phyloP scores from a whole-genome alignment of 2,329 filamentous ascomycete genomes.

The Sclerotinia subarctica region DNA sequence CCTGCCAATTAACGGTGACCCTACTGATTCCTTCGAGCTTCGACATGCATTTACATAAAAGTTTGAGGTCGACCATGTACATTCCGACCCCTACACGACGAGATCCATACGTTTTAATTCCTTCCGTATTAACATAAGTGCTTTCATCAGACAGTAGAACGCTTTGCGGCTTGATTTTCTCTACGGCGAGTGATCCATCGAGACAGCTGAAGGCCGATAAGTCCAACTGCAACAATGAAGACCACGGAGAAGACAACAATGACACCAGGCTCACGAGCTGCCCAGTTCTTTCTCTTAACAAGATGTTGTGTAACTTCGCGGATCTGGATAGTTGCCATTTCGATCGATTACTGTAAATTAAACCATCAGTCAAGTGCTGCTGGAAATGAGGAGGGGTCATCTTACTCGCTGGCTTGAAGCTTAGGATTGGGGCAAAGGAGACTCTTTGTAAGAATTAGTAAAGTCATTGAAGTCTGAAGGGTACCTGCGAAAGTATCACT shows the following conservation, averaged over 20 bases:
- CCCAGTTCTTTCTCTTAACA: constrained; percentile 56
- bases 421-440: not conserved
- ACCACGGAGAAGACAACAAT: constrained; percentile 61
- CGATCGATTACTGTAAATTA: constrained; percentile 17
- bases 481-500: not conserved
- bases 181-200: constrained; percentile 41
- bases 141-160: constrained; percentile 9
- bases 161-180: constrained; percentile 1
- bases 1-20: not conserved
- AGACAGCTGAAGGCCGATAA: constrained; percentile 50
- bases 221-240: constrained; percentile 51
- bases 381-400: not conserved
- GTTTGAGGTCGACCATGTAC: not conserved
- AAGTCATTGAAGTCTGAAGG: not conserved
- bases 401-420: not conserved
- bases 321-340: constrained; percentile 28
- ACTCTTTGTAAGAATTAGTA: not conserved
- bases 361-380: constrained; percentile 1
- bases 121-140: not conserved
- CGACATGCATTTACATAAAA: not conserved
- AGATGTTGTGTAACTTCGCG: constrained; percentile 41
- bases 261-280: constrained; percentile 54
- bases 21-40: not conserved
- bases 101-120: not conserved
- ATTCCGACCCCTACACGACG: not conserved